These are phyloP conservation scores for Pichia sp. DNA, from an alignment of 1,139 yeast genomes.

Conservation along the genomic window DNA sequence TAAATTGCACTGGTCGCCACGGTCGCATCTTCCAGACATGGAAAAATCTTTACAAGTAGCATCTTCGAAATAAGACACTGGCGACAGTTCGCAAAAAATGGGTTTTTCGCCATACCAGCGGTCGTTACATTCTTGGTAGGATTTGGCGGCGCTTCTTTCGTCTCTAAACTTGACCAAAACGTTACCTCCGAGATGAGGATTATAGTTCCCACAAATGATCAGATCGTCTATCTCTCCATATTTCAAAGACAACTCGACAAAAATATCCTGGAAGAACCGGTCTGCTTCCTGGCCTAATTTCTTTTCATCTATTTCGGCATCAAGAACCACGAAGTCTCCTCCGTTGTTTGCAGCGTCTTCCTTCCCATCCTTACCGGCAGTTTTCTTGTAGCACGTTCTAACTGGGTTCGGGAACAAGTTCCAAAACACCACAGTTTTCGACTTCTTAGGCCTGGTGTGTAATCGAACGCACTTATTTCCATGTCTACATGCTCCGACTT, in stretches of 20 bases:
- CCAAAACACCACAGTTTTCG: conserved; percentile 62
- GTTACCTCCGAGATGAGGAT: conserved; percentile 79
- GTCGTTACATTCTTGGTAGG: conserved; percentile 58
- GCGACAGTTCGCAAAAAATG: conserved; percentile 74
- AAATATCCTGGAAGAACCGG: conserved; percentile 69
- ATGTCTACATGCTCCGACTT: conserved; percentile 91
- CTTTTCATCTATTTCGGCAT: conserved; percentile 17
- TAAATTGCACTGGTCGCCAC: conserved; percentile 84
- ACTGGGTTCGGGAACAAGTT: conserved; percentile 69
- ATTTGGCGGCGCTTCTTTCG: conserved; percentile 56
- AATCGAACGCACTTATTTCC: conserved; percentile 83
- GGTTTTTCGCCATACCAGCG: conserved; percentile 85
- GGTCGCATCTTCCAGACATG: conserved; percentile 42
- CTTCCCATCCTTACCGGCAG: neutral
- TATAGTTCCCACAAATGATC: conserved; percentile 78
- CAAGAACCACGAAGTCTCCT: conserved; percentile 11
- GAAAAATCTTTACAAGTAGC: conserved; percentile 54
- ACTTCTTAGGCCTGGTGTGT: conserved; percentile 66
- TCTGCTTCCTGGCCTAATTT: conserved; percentile 55
- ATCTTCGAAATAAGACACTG: conserved; percentile 66
- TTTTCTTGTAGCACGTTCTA: conserved; percentile 11
- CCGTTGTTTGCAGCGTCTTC: conserved; percentile 6
- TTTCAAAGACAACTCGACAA: conserved; percentile 54
- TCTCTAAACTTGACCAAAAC: conserved; percentile 64
- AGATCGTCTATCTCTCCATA: conserved; percentile 63